These are phyloP conservation scores for Trichoderma sp. DNA, from an alignment of 2,329 filamentous ascomycete genomes.

Conservation along the genomic window DNA sequence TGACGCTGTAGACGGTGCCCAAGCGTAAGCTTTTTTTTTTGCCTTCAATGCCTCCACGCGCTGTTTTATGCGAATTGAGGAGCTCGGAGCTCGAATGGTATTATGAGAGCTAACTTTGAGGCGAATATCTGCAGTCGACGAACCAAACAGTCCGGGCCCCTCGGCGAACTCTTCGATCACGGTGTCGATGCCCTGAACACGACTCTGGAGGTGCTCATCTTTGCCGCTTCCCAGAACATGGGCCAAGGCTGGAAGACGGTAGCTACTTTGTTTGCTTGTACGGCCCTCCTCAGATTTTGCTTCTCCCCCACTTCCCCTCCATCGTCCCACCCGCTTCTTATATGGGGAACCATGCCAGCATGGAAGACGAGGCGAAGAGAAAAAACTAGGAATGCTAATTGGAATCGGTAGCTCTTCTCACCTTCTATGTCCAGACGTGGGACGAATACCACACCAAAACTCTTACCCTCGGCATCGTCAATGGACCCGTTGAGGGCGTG, in stretches of 20 bases:
- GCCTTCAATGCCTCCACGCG: not conserved
- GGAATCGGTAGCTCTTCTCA: slow-evolving; percentile 65
- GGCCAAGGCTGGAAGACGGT: slow-evolving; percentile 91
- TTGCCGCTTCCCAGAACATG: slow-evolving; percentile 88
- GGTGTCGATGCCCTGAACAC: slow-evolving; percentile 97
- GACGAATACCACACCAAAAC: slow-evolving; percentile 99
- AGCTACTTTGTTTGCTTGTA: slow-evolving; percentile 78
- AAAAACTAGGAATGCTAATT: slow-evolving; percentile 9
- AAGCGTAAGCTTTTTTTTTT: slow-evolving; percentile 67
- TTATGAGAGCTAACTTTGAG: not conserved
- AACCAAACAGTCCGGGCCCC: slow-evolving; percentile 86
- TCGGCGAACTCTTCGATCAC: slow-evolving; percentile 97
- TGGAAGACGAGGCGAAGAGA: not conserved
- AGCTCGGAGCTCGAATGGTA: not conserved
- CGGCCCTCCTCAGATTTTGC: slow-evolving; percentile 33
- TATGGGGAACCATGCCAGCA: not conserved
- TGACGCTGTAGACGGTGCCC: slow-evolving; percentile 91
- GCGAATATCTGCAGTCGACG: slow-evolving; percentile 59
- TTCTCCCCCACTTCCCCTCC: not conserved
- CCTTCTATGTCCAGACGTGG: slow-evolving; percentile 99
- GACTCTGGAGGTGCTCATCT: slow-evolving; percentile 87
- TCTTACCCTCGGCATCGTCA: slow-evolving; percentile 86
- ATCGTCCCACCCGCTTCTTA: not conserved
- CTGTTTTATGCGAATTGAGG: not conserved
- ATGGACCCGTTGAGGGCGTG: slow-evolving; percentile 93